Conservation (phyloP, 306 rosid species). For the Astragalus glycyphyllos region DNA sequence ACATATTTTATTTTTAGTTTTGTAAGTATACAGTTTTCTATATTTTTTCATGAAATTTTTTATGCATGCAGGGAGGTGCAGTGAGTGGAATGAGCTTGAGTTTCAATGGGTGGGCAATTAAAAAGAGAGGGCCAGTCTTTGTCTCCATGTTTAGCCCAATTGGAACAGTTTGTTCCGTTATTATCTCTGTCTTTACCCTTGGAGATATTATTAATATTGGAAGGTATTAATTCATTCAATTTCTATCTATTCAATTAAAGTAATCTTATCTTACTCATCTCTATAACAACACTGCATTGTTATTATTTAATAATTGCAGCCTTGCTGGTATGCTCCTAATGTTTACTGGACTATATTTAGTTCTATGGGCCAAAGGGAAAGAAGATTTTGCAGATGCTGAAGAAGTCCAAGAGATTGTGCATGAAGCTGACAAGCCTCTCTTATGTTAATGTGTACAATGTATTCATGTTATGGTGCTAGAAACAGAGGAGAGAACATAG, state of each 20-base stretch:
- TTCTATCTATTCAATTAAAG: conserved; percentile 19
- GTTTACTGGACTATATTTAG: conserved; percentile 85
- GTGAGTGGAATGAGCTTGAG: conserved; percentile 69
- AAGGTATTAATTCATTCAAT: conserved; percentile 53
- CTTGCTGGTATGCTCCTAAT: conserved; percentile 75
- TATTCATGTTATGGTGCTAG: conserved; percentile 1
- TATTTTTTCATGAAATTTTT: no score
- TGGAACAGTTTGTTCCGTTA: conserved; percentile 71
- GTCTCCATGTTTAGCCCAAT: conserved; percentile 86
- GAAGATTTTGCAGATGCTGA: conserved; percentile 54
- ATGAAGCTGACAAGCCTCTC: conserved; percentile 71
- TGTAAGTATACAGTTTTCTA: no score
- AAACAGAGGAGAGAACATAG: conserved; percentile 17
- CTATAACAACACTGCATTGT: not conserved
- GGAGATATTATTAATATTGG: conserved; percentile 66
- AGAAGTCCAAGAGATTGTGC: conserved; percentile 53
- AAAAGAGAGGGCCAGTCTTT: conserved; percentile 87
- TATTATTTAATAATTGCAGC: conserved; percentile 49
- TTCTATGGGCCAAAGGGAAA: conserved; percentile 89
- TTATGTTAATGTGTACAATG: conserved; percentile 51
- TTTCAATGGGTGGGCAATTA: conserved; percentile 89
- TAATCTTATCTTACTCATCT: not conserved
- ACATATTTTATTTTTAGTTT: no score
- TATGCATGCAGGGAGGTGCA: conserved; percentile 63
- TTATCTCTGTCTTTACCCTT: conserved; percentile 58